Evolutionary conservation across 2,329 filamentous ascomycete genomes (phyloP).

Genomic region (Botrytis pseudocinerea): DNA sequence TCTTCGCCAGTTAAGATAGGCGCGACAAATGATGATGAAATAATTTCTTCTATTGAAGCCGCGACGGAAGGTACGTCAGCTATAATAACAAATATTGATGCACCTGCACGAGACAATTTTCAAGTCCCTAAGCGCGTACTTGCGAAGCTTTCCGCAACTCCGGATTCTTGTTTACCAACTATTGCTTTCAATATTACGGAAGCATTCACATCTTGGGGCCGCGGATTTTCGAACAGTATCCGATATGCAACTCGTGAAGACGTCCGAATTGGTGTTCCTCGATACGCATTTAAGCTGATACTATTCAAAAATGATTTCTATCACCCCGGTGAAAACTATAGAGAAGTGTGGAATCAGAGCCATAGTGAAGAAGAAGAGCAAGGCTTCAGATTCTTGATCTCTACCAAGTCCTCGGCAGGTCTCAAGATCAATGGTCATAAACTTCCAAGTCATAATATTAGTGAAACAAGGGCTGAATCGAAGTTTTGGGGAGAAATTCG

Average conservation of each 20-base stretch:
- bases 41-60: not conserved
- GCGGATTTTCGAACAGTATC: constrained; percentile 66
- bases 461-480: constrained; percentile 52
- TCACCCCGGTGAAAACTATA: constrained; percentile 44
- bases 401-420: constrained; percentile 74
- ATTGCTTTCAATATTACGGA: constrained; percentile 66
- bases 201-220: constrained; percentile 75
- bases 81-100: not conserved
- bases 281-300: constrained; percentile 76
- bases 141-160: constrained; percentile 65
- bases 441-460: constrained; percentile 57
- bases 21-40: not conserved
- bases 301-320: constrained; percentile 72
- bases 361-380: constrained; percentile 40
- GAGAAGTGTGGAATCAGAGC: constrained; percentile 25
- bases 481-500: constrained; percentile 68
- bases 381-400: constrained; percentile 65
- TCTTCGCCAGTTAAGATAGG: not conserved
- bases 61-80: not conserved
- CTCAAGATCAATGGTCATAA: constrained; percentile 75
- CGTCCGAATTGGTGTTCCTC: constrained; percentile 64
- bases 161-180: constrained; percentile 63
- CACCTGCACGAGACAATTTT: constrained; percentile 33
- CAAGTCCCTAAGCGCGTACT: constrained; percentile 49
- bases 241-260: constrained; percentile 65